These are phyloP conservation scores for Lachnellula hyalina DNA, from an alignment of 2,329 filamentous ascomycete species.

Conservation along the genomic window DNA sequence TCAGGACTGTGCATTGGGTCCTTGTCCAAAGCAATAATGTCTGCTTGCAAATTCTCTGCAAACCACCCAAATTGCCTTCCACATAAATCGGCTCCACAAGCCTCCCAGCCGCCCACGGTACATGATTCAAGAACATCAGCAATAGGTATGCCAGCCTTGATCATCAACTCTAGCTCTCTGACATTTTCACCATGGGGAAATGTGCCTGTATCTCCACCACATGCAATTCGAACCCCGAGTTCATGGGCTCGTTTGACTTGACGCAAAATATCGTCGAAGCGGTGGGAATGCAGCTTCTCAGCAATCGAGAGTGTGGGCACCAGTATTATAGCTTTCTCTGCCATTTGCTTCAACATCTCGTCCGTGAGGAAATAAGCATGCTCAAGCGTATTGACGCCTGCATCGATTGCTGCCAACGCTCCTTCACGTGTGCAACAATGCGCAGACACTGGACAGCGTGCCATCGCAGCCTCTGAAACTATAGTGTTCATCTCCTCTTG, in stretches of 20 bases:
- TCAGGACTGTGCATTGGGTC: constrained; percentile 38
- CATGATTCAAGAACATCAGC: constrained; percentile 45
- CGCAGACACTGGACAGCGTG: constrained; percentile 38
- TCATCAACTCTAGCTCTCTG: constrained; percentile 49
- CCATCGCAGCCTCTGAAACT: constrained; percentile 40
- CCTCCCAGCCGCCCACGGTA: constrained; percentile 49
- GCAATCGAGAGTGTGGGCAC: constrained; percentile 48
- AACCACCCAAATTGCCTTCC: constrained; percentile 49
- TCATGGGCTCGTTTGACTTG: constrained; percentile 42
- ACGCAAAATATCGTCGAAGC: constrained; percentile 31
- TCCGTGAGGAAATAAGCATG: constrained; percentile 37
- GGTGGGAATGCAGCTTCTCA: constrained; percentile 31
- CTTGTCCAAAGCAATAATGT: constrained; percentile 44
- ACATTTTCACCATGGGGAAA: constrained; percentile 48
- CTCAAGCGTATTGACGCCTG: constrained; percentile 45
- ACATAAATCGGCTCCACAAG: constrained; percentile 47
- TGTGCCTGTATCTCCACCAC: constrained; percentile 50
- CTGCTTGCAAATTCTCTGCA: constrained; percentile 43
- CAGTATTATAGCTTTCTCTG: constrained; percentile 40
- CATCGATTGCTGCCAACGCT: constrained; percentile 41
- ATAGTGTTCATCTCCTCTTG: constrained; percentile 47
- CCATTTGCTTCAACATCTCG: constrained; percentile 41
- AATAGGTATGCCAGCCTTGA: constrained; percentile 44
- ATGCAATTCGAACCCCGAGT: constrained; percentile 44
- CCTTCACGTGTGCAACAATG: constrained; percentile 39